Evolutionary conservation across 768 basidiomycete genomes (phyloP).

Genomic region (Phallus indusiatus): DNA sequence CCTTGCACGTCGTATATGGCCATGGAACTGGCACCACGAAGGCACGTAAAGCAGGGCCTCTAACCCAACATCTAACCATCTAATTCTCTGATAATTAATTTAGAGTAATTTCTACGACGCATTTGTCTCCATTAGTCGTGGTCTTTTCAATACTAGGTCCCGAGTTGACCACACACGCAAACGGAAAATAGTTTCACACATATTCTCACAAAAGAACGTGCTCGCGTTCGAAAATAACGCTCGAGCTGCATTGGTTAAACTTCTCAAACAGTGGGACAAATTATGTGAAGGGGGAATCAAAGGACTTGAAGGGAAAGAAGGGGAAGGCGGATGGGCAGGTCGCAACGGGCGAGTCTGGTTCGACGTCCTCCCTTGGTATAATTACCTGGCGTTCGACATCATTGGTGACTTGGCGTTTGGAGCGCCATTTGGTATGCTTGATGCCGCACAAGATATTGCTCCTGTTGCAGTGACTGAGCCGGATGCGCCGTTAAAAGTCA

Average conservation of each 20-base stretch:
- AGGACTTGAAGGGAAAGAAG: conserved; percentile 47
- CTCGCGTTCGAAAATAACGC: conserved; percentile 81
- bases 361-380: conserved; percentile 64
- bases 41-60: background rate
- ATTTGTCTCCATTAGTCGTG: conserved; percentile 65
- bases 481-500: conserved; percentile 27
- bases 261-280: conserved; percentile 70
- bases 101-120: conserved; percentile 16
- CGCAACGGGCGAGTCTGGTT: conserved; percentile 58
- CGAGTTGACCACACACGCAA: conserved; percentile 76
- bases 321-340: conserved; percentile 55
- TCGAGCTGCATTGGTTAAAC: conserved; percentile 42
- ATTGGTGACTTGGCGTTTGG: conserved; percentile 84
- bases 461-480: conserved; percentile 44
- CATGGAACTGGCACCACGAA: conserved; percentile 64
- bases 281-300: conserved; percentile 47
- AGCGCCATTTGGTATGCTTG: conserved; percentile 81
- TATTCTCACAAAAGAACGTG: conserved; percentile 79
- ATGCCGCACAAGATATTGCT: conserved; percentile 62
- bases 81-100: conserved; percentile 57
- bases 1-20: conserved; percentile 65
- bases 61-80: no score
- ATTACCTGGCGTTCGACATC: conserved; percentile 65
- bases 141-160: conserved; percentile 72
- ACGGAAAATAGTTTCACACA: conserved; percentile 83